Evolutionary conservation across 768 basidiomycete species (phyloP), one percentile per base, ranked within the genome.

Genomic region (Rhodotorula babjevae): DNA sequence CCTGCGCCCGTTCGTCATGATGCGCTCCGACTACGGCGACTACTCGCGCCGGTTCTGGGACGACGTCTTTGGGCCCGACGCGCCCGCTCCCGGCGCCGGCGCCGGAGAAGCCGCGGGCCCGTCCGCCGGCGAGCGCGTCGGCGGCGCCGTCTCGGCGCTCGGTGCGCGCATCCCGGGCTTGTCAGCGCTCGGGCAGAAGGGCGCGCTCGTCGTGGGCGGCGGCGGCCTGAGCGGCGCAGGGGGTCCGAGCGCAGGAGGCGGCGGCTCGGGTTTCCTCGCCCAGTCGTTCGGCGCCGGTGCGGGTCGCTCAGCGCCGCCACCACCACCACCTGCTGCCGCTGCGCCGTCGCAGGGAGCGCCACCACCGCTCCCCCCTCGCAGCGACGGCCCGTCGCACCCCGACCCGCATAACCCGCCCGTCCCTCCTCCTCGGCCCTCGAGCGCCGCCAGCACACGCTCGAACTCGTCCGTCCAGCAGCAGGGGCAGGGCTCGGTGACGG

Each of bases 1-100:
- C 23, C 86, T 99, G 52, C 88, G 89, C 71, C 96, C 95, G 2
- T 99, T 96, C 79, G 85, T 99, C 19, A 87, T 89, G 52, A 88
- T 93, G 77, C 87, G 96, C 61, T 90, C 89, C 74, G 96, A 99
- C 80, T 99, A 92, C 87, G 65, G 68, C 42, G 76, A 77, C 23
- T 76, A 70, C 47, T 36, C 65, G 8, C 60, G 69, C 31, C 61
- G 66, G 53, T 76, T 76, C 42, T 78, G 77, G 74, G 78, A 77
- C 49, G 71, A 76, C 40, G 64, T 73, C 16, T 76, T 74, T n/a
- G 75, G 75, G 23, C 49, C 67, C 31, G 55, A 61, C 53, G 65
- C 60, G 29, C 42, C 18, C 21, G 44, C 5, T 16, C 4, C 0
- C 15, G 33, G 27, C 50, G 44, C 55, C 4, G 42, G 3, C 16